Conservation (phyloP, 352 stramenopile genomes). For the Elongisporangium prolatum region DNA sequence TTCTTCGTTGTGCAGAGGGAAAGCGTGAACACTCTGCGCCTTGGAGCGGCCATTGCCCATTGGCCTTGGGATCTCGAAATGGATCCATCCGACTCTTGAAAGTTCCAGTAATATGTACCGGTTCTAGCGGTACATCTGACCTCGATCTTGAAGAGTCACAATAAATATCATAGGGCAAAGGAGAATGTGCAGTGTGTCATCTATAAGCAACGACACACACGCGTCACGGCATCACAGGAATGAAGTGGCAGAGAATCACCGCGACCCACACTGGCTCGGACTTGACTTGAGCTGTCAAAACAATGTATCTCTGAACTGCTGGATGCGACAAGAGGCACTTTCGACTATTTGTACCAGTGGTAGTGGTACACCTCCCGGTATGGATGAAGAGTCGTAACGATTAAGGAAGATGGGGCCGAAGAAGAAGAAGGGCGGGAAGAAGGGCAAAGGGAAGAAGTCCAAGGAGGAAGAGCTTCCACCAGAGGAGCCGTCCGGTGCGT, state of each 20-base stretch:
- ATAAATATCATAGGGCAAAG: too few relatives aligned
- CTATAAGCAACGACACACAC: too few relatives aligned
- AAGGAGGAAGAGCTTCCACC: conserved; percentile 58
- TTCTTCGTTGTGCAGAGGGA: conserved; percentile 20
- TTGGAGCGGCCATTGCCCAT: conserved; percentile 43
- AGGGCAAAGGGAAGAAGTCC: conserved; percentile 70
- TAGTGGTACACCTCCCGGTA: neutral
- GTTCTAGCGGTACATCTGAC: neutral
- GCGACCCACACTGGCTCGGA: too few relatives aligned
- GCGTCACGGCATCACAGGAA: too few relatives aligned
- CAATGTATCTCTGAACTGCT: too few relatives aligned
- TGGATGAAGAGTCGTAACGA: conserved; percentile 8
- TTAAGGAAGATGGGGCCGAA: conserved; percentile 47
- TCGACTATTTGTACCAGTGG: neutral
- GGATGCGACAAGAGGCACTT: too few relatives aligned
- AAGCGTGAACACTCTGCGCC: conserved; percentile 21
- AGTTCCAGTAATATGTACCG: conserved; percentile 5
- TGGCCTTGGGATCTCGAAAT: neutral
- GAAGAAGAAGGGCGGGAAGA: conserved; percentile 72
- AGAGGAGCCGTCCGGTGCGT: conserved; percentile 68
- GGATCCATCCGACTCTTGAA: conserved; percentile 1
- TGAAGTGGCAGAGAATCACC: too few relatives aligned
- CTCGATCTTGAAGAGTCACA: conserved; percentile 4
- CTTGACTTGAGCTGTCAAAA: too few relatives aligned
- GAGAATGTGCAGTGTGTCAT: too few relatives aligned